Percentiles rank a stretch among this genome's conserved stretches.
Evolutionary conservation across 164 flowering plant species (phyloP).

Genomic region (Stephania japonica): DNA sequence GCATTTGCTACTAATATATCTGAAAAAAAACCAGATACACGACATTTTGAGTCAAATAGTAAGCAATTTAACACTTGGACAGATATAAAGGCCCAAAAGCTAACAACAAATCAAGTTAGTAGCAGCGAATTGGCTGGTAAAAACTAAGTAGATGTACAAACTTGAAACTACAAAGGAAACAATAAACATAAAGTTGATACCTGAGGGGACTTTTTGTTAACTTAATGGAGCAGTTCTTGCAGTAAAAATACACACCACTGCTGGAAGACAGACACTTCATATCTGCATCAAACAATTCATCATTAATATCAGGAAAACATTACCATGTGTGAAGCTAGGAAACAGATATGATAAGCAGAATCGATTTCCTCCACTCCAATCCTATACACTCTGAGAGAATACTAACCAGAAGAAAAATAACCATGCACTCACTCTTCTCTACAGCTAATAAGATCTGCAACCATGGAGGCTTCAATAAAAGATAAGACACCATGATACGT

Average conservation of each 20-base stretch:
- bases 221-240: slow-evolving; percentile 66
- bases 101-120: neutral
- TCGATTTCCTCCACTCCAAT: too few relatives aligned
- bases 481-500: too few relatives aligned
- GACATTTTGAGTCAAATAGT: neutral
- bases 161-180: neutral
- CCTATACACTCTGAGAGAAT: too few relatives aligned
- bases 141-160: neutral
- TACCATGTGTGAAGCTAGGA: neutral
- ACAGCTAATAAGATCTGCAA: too few relatives aligned
- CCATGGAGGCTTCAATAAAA: too few relatives aligned
- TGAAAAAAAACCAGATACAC: neutral
- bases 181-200: slow-evolving; percentile 22
- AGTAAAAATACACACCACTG: slow-evolving; percentile 59
- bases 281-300: slow-evolving; percentile 32
- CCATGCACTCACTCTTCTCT: too few relatives aligned
- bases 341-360: neutral
- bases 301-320: slow-evolving; percentile 1
- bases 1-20: neutral
- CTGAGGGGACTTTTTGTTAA: slow-evolving; percentile 54
- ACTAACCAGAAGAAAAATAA: too few relatives aligned
- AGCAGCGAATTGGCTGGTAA: neutral
- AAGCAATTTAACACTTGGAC: neutral
- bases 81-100: neutral
- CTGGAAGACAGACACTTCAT: slow-evolving; percentile 38